Evolutionary conservation across 257 asterid genomes (phyloP).

Genomic region (Agastache rugosa): DNA sequence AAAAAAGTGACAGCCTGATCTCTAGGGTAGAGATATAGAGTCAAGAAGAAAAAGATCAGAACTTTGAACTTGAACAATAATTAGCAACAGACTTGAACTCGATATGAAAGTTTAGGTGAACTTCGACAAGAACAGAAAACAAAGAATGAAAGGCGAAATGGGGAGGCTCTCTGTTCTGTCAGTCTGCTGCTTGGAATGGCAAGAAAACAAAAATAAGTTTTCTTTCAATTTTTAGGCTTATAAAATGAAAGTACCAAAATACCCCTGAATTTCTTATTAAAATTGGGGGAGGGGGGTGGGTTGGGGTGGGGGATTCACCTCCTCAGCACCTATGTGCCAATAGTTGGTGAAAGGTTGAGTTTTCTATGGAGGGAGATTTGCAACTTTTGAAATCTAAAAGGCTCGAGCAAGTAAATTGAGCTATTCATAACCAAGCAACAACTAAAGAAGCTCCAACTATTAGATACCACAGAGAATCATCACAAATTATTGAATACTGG

Average conservation of each 20-base stretch:
- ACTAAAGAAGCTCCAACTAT: constrained; percentile 26
- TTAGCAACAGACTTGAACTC: not conserved
- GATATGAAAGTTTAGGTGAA: not conserved
- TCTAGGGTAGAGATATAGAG: too few relatives aligned
- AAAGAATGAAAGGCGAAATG: too few relatives aligned
- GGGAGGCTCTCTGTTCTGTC: not conserved
- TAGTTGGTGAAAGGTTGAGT: not conserved
- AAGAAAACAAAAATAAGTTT: not conserved
- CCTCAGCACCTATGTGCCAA: not conserved
- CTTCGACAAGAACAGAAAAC: too few relatives aligned
- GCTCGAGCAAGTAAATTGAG: constrained; percentile 1
- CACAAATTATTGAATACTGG: constrained; percentile 9
- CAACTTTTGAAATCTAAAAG: constrained; percentile 14
- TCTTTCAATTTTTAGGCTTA: not conserved
- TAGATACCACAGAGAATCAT: constrained; percentile 5
- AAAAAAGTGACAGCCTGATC: too few relatives aligned
- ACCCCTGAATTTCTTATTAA: not conserved
- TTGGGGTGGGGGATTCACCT: too few relatives aligned
- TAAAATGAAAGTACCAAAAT: not conserved
- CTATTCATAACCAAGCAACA: constrained; percentile 22
- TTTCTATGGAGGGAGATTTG: not conserved
- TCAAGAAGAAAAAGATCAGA: too few relatives aligned
- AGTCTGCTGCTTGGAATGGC: not conserved
- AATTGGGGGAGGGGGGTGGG: not conserved
- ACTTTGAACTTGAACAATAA: too few relatives aligned